Conservation (phyloP, 345 rosid genomes). For the Raphanus sativus region DNA sequence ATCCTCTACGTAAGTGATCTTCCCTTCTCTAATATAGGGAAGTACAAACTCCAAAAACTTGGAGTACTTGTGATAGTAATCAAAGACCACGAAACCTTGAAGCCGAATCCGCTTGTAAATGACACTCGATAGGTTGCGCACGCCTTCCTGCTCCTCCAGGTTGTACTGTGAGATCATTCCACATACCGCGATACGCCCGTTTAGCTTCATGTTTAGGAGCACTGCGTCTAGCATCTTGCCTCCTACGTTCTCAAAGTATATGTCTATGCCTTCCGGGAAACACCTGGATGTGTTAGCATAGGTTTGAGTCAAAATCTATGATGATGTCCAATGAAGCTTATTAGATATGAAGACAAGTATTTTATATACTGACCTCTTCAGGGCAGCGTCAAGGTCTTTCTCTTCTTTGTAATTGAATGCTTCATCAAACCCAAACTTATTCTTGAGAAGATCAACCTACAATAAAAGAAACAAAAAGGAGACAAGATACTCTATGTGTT, state of each 20-base stretch:
- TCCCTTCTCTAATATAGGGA: slow-evolving; percentile 45
- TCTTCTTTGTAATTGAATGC: slow-evolving; percentile 71
- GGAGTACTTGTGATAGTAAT: slow-evolving; percentile 37
- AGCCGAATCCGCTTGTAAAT: slow-evolving; percentile 39
- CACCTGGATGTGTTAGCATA: too few relatives aligned
- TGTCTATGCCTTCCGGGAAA: slow-evolving; percentile 61
- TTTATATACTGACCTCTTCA: too few relatives aligned
- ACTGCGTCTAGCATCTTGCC: slow-evolving; percentile 60
- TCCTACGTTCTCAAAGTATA: slow-evolving; percentile 60
- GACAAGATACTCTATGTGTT: background rate
- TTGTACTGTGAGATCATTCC: slow-evolving; percentile 60
- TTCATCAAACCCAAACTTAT: slow-evolving; percentile 62
- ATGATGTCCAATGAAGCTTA: too few relatives aligned
- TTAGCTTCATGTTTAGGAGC: slow-evolving; percentile 45
- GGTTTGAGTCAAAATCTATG: too few relatives aligned
- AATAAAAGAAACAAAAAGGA: background rate
- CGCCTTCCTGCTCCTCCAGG: slow-evolving; percentile 43
- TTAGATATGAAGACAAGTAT: too few relatives aligned
- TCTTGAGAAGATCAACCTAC: slow-evolving; percentile 55
- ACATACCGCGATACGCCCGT: slow-evolving; percentile 51
- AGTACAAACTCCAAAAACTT: slow-evolving; percentile 46
- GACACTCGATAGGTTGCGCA: slow-evolving; percentile 31
- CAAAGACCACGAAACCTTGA: slow-evolving; percentile 44
- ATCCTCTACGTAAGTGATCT: slow-evolving; percentile 54
- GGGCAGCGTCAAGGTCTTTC: slow-evolving; percentile 44